Base-by-base conservation (phyloP, 2,329 filamentous ascomycete genomes). In the Leptographium galeiforme region DNA sequence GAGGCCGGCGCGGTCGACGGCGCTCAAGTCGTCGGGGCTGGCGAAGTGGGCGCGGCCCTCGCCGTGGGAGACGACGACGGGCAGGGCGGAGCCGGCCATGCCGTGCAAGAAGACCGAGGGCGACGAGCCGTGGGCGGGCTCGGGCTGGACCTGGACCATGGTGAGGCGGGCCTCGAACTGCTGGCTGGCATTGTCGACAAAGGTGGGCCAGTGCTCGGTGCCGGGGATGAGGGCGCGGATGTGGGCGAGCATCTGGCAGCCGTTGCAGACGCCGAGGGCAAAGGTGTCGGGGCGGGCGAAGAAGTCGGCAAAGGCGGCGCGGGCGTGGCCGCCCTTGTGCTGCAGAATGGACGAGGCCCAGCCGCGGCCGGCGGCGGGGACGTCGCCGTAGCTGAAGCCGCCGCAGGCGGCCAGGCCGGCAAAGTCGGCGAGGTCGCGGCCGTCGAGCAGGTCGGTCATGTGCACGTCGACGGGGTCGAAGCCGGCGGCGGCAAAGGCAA, bases 311-410 rank as follows among this genome's bases (percentile, higher is more conserved):
- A 97, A 96, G 61, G 91, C 86, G 54, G 77, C 75, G 44, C 89
- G 81, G 2, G 78, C 77, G 44, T 84, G 84, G 54, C 84, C 78
- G 30, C 50, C 43, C 43, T 25, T 34, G 69, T 97, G 89, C 67
- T 94, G 79, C 18, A 97, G 78, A 41, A 97, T 89, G 2, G 87
- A 91, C 70, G 94, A 90, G 6, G 93, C 89, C 93, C 93, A 98
- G 45, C 93, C 93, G 63, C 91, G 86, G 52, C 93, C 93, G n/a
- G 93, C 93, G 55, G 91, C 93, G 0, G 97, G 79, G 40, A 91
- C 87, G 58, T 76, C 73, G 57, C 63, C 61, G 46, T 95, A 97
- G 16, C 88, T 95, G 78, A 98, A 97, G 50, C 93, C 93, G 65
- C 93, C 93, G 59, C 90, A 95, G n/a, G 89, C 89, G 39, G 91